Evolutionary conservation across 192 early-diverging fungal species (phyloP).

Genomic region (Backusella parvicylindrica): DNA sequence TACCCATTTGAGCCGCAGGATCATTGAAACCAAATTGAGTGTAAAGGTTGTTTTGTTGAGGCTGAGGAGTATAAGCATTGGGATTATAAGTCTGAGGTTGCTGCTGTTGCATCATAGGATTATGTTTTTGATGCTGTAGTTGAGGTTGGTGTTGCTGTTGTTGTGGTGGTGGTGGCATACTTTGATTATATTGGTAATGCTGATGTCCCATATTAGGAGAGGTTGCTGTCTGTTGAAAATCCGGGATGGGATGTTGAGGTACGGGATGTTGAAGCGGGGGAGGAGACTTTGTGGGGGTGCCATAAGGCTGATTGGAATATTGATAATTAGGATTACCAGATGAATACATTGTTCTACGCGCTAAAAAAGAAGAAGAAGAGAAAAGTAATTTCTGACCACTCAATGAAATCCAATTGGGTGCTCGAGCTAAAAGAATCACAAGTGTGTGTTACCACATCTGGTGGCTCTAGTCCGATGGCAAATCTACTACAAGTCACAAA

Average conservation of each 20-base stretch:
- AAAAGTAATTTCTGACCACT: not conserved
- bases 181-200: slow-evolving; percentile 3
- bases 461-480: too few relatives aligned
- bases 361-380: not conserved
- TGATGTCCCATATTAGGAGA: slow-evolving; percentile 47
- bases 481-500: too few relatives aligned
- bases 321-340: slow-evolving; percentile 9
- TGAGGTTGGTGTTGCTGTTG: slow-evolving; percentile 12
- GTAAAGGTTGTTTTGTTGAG: slow-evolving; percentile 30
- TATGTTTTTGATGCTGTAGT: slow-evolving; percentile 15
- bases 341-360: slow-evolving; percentile 11
- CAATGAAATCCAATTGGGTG: not conserved
- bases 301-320: not conserved
- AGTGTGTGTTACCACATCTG: too few relatives aligned
- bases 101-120: not conserved
- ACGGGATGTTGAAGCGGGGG: slow-evolving; percentile 59
- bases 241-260: slow-evolving; percentile 54
- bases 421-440: not conserved
- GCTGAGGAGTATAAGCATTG: slow-evolving; percentile 6
- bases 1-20: slow-evolving; percentile 83
- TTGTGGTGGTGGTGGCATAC: slow-evolving; percentile 13
- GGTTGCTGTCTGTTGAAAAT: slow-evolving; percentile 37
- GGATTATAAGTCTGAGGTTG: not conserved
- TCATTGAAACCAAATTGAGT: slow-evolving; percentile 56
- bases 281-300: slow-evolving; percentile 34